Evolutionary conservation across 2,329 filamentous ascomycete genomes (phyloP).

Genomic region (Cercospora canescens): DNA sequence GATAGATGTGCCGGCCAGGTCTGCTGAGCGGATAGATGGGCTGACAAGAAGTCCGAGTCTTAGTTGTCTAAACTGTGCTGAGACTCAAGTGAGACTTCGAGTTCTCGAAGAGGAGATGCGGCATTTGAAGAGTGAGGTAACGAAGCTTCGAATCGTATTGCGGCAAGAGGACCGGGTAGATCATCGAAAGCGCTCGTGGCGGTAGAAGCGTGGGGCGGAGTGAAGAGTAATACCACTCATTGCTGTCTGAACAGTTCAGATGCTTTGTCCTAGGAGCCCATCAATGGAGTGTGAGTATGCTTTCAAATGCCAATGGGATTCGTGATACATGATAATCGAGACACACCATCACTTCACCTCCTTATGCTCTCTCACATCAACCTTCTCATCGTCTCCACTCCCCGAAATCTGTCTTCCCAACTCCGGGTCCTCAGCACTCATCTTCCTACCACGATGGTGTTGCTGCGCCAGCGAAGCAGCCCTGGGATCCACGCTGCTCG

Average conservation of each 20-base stretch:
- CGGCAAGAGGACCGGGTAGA: constrained; percentile 19
- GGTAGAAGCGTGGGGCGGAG: constrained; percentile 17
- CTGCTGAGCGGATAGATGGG: neutral
- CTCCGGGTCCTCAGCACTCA: constrained; percentile 6
- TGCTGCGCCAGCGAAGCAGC: constrained; percentile 26
- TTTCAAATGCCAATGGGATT: neutral
- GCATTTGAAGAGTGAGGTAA: constrained; percentile 30
- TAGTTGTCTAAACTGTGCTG: constrained; percentile 19
- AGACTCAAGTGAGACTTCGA: constrained; percentile 23
- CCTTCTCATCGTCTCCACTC: constrained; percentile 4
- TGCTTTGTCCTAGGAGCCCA: neutral
- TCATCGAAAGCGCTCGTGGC: constrained; percentile 20
- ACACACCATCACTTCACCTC: neutral
- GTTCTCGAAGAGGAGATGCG: constrained; percentile 29
- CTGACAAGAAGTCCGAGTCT: neutral
- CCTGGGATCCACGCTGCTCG: constrained; percentile 39
- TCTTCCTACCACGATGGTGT: constrained; percentile 13
- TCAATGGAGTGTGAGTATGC: neutral
- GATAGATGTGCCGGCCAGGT: neutral
- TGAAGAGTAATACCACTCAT: neutral
- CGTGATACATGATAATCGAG: neutral
- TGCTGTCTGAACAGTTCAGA: neutral
- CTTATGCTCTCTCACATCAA: constrained; percentile 1
- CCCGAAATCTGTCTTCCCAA: neutral
- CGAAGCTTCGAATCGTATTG: constrained; percentile 28